Conservation (phyloP, 164 flowering plant species). For the Pachysandra terminalis region DNA sequence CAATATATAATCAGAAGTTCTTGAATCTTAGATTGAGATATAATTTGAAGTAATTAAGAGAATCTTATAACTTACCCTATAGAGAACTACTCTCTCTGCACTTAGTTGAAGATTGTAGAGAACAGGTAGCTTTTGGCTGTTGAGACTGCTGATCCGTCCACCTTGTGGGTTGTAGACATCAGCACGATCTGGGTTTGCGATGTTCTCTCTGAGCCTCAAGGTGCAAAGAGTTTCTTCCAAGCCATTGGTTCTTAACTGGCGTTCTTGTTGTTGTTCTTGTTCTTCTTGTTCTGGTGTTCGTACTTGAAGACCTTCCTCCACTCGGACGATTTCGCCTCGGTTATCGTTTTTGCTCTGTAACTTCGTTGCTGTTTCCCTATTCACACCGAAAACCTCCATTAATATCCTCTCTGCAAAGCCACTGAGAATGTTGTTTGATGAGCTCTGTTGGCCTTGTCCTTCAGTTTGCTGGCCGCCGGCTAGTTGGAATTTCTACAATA, state of each 20-base stretch:
- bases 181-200: slow-evolving; percentile 27
- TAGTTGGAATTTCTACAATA: too few relatives aligned
- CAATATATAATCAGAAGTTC: background rate
- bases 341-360: slow-evolving; percentile 30
- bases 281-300: slow-evolving; percentile 18
- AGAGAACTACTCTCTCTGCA: slow-evolving; percentile 39
- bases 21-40: too few relatives aligned
- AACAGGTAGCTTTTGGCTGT: slow-evolving; percentile 46
- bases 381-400: slow-evolving; percentile 31
- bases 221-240: slow-evolving; percentile 51
- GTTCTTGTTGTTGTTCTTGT: slow-evolving; percentile 11
- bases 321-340: slow-evolving; percentile 41
- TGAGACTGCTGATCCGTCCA: slow-evolving; percentile 43
- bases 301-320: slow-evolving; percentile 23
- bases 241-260: slow-evolving; percentile 23
- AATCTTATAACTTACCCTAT: slow-evolving; percentile 37
- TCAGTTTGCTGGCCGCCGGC: too few relatives aligned
- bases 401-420: slow-evolving; percentile 33
- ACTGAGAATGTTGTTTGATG: slow-evolving; percentile 27
- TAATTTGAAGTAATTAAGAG: background rate
- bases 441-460: too few relatives aligned
- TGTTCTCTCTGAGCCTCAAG: slow-evolving; percentile 31
- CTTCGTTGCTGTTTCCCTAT: slow-evolving; percentile 21
- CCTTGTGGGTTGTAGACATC: slow-evolving; percentile 43
- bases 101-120: slow-evolving; percentile 36